Conservation (phyloP, 1,139 yeast genomes). For the Yarrowia galli region DNA sequence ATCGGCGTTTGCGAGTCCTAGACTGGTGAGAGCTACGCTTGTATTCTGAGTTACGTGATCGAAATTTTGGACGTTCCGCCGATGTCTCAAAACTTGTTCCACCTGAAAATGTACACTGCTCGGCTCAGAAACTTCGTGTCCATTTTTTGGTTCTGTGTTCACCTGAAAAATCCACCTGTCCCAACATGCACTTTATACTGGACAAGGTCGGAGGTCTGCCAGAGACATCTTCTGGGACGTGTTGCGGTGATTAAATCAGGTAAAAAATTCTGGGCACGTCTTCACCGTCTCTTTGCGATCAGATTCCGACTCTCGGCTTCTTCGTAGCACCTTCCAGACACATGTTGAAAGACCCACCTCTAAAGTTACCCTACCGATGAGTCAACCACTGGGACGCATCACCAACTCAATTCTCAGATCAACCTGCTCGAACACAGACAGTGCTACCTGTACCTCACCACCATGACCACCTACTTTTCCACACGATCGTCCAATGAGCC, state of each 20-base stretch:
- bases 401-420: constrained; percentile 23
- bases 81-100: not conserved
- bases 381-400: not conserved
- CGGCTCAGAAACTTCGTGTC: not conserved
- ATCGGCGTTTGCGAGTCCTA: not conserved
- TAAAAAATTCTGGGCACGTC: not conserved
- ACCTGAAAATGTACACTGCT: not conserved
- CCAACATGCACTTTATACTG: constrained; percentile 21
- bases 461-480: constrained; percentile 66
- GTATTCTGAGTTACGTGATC: not conserved
- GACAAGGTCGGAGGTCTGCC: not conserved
- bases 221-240: too few species aligned
- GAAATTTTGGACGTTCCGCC: not conserved
- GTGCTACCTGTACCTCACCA: not conserved
- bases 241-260: not conserved
- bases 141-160: not conserved
- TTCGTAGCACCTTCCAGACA: not conserved
- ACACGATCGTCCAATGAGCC: constrained; percentile 72
- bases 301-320: not conserved
- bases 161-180: constrained; percentile 10
- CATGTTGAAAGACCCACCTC: not conserved
- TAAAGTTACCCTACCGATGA: constrained; percentile 36
- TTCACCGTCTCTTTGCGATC: not conserved
- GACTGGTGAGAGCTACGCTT: too few species aligned
- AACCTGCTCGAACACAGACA: constrained; percentile 1